Conservation (phyloP, 129 eudicot genomes). For the Deinandra increscens region DNA sequence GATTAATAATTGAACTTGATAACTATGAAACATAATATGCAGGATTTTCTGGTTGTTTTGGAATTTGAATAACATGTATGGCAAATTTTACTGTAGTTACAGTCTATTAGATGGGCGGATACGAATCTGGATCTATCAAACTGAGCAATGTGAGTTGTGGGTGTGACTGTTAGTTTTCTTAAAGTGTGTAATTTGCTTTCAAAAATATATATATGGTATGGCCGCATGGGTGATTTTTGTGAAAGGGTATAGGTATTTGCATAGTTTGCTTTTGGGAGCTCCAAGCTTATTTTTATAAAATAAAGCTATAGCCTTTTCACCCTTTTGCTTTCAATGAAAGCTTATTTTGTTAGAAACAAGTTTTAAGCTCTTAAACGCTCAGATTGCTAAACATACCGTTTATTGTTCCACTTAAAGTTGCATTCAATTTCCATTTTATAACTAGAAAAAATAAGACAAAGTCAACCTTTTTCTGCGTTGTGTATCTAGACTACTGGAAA, state of each 20-base stretch:
- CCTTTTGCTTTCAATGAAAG: not conserved
- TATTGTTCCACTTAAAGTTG: not conserved
- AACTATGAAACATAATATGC: not conserved
- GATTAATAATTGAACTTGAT: not conserved
- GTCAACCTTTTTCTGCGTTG: not conserved
- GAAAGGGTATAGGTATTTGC: not conserved
- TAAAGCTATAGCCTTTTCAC: not conserved
- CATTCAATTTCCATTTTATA: not conserved
- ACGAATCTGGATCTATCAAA: no score
- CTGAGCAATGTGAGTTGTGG: no score
- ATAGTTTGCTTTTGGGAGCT: not conserved
- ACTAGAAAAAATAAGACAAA: not conserved
- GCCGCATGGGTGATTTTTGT: no score
- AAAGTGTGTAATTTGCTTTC: no score
- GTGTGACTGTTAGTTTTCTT: not conserved
- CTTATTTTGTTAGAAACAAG: not conserved
- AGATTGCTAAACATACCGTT: not conserved
- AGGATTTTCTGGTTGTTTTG: not conserved
- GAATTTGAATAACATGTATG: no score
- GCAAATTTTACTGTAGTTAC: no score
- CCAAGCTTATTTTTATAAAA: not conserved
- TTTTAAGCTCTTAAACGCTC: not conserved
- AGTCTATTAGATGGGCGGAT: no score
- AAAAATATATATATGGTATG: no score
- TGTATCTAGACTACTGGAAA: not conserved